Base-by-base conservation (phyloP, 1,284 basidiomycete species). In the Cryptococcus deneoformans region DNA sequence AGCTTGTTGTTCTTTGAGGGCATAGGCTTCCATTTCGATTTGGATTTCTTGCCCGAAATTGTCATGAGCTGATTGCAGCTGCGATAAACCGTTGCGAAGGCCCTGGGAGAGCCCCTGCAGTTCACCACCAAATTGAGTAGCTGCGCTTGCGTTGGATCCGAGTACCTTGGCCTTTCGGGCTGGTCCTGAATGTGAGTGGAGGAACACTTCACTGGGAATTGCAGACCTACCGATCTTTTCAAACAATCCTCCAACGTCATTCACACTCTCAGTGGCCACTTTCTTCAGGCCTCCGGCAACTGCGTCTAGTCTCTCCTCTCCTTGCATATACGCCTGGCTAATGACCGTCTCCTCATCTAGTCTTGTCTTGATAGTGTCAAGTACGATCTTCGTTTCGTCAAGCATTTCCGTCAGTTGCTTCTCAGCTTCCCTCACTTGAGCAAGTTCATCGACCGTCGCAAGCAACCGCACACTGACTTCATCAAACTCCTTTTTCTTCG, bases 401-500 rank as follows among this genome's bases (percentile, higher is more conserved):
- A 86, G 80, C 8, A 85, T 82, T 53, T 80, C 78, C 56, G 82
- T 79, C 60, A 92, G 74, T 67, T 79, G 81, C 53, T 82, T 81
- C 71, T 84, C 84, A 4, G 73, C 73, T 54, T 76, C 71, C 46
- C 69, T 61, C 5, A 69, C 68, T 20, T 82, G 78, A 59, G 83
- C 85, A 54, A 94, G 78, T 70, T 95, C 92, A 12, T 83, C 83
- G 43, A 91, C 87, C 20, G 85, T 83, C 66, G 83, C 85, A 73
- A 86, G 85, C 52, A 96, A 80, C 53, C 92, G 68, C 0, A 82
- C 84, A 58, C 92, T 88, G 65, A 89, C 87, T 70, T 92, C 87
- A 71, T 95, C 91, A 65, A 92, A 94, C 77, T 96, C 92, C 60
- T 92, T 89, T 56, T 87, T 82, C n/a, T 90, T 84, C 36, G 82